Evolutionary conservation across 768 basidiomycete species (phyloP).

Genomic region (Pholiota conissans): DNA sequence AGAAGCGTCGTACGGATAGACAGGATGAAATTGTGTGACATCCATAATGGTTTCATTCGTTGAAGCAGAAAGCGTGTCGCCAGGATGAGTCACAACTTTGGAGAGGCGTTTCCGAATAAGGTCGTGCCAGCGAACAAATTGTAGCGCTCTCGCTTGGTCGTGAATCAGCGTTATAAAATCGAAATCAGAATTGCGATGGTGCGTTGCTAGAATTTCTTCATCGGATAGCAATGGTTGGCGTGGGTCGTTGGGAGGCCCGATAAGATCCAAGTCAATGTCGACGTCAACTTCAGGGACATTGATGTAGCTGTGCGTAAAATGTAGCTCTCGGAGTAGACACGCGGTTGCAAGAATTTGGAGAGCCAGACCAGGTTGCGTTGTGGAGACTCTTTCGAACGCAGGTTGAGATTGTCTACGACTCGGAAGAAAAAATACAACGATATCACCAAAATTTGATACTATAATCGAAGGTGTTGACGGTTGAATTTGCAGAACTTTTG

Average conservation of each 20-base stretch:
- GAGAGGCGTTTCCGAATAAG: no score
- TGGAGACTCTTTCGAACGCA: conserved; percentile 13
- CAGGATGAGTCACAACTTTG: no score
- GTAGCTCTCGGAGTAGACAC: conserved; percentile 1
- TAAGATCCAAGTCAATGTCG: no score
- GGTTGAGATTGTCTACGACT: neutral
- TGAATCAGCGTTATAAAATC: no score
- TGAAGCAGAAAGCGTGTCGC: no score
- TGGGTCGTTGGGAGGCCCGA: no score
- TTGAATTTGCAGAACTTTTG: neutral
- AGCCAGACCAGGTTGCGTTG: conserved; percentile 13
- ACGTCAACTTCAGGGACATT: neutral
- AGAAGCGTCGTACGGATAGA: conserved; percentile 11
- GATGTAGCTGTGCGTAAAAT: neutral
- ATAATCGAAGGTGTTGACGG: neutral
- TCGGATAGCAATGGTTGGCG: no score
- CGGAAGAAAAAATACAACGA: conserved; percentile 1
- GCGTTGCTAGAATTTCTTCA: no score
- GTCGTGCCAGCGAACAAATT: no score
- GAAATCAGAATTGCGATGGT: no score
- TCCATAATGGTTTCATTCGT: neutral
- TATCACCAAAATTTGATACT: neutral
- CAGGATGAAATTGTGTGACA: conserved; percentile 4
- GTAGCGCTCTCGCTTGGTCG: no score
- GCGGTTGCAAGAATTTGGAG: conserved; percentile 15